A percentile compares a stretch with the other conserved stretches of the same genome.
These are phyloP conservation scores for Leptographium lundbergii DNA, from an alignment of 2,329 filamentous ascomycete genomes.

Conservation along the genomic window DNA sequence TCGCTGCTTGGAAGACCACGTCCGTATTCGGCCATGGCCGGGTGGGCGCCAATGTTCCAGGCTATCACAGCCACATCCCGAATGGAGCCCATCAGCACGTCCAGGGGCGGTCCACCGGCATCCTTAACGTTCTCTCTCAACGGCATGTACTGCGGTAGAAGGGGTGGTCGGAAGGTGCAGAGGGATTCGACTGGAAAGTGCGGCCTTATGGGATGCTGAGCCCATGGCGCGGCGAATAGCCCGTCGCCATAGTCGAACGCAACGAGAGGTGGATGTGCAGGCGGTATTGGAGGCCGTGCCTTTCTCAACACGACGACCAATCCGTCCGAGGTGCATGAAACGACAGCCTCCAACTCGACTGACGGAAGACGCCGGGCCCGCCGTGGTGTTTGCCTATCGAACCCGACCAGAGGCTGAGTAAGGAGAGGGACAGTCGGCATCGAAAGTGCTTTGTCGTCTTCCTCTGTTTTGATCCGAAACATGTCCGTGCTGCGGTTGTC, in stretches of 20 bases:
- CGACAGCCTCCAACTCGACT: conserved; percentile 75
- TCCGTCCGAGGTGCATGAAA: conserved; percentile 82
- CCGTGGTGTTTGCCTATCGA: background rate
- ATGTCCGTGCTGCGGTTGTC: background rate
- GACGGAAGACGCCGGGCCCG: conserved; percentile 24
- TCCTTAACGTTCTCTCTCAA: conserved; percentile 30
- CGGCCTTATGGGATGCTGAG: conserved; percentile 47
- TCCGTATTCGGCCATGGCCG: conserved; percentile 52
- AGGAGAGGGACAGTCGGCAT: background rate
- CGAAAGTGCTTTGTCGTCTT: conserved; percentile 2
- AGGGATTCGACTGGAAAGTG: conserved; percentile 28
- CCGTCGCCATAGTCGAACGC: conserved; percentile 43
- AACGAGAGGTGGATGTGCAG: conserved; percentile 34
- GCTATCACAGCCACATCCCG: conserved; percentile 80
- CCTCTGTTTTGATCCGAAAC: conserved; percentile 8
- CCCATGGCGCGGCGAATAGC: conserved; percentile 73
- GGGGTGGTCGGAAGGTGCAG: conserved; percentile 30
- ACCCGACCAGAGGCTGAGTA: background rate
- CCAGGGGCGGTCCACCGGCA: conserved; percentile 39
- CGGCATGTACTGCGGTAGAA: conserved; percentile 31
- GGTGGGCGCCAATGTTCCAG: conserved; percentile 75
- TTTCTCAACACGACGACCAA: conserved; percentile 68
- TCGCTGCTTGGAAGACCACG: conserved; percentile 51
- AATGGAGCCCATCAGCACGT: conserved; percentile 66
- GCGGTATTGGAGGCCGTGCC: conserved; percentile 58